These are phyloP conservation scores for Talaromyces wortmannii DNA, from an alignment of 495 filamentous ascomycete genomes.

Conservation along the genomic window DNA sequence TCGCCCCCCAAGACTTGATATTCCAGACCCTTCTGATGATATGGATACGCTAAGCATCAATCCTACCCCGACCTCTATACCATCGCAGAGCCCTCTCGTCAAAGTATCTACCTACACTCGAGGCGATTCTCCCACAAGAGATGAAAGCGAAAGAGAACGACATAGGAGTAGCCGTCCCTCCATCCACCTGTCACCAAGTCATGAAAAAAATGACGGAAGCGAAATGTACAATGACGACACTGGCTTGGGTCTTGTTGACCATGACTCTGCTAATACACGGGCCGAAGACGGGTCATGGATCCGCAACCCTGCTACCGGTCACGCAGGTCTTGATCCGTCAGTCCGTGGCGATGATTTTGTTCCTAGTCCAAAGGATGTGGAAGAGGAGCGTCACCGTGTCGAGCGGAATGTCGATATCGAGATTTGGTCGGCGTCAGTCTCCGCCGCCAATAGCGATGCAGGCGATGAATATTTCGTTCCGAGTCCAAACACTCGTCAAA, in stretches of 20 bases:
- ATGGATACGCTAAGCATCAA: slow-evolving; percentile 13
- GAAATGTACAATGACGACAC: slow-evolving; percentile 4
- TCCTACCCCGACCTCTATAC: slow-evolving; percentile 13
- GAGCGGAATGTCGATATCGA: slow-evolving; percentile 39
- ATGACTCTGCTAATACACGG: slow-evolving; percentile 8
- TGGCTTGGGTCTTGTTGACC: neutral
- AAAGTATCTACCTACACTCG: slow-evolving; percentile 37
- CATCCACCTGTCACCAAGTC: slow-evolving; percentile 30
- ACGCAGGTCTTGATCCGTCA: slow-evolving; percentile 32
- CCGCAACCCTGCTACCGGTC: slow-evolving; percentile 18
- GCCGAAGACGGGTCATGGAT: slow-evolving; percentile 26
- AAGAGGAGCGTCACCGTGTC: slow-evolving; percentile 26
- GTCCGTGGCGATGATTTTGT: slow-evolving; percentile 30
- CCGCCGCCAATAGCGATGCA: slow-evolving; percentile 31
- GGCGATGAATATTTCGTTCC: slow-evolving; percentile 21
- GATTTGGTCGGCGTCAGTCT: slow-evolving; percentile 36
- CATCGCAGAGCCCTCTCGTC: slow-evolving; percentile 37
- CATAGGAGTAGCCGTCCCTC: slow-evolving; percentile 19
- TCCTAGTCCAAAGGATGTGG: slow-evolving; percentile 38
- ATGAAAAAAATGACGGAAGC: slow-evolving; percentile 20
- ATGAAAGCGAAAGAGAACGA: slow-evolving; percentile 17
- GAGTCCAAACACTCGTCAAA: slow-evolving; percentile 11
- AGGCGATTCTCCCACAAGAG: slow-evolving; percentile 41
- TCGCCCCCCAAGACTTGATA: slow-evolving; percentile 1
- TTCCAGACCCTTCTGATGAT: neutral